A percentile compares a stretch with the other conserved stretches of the same genome.
Conservation (phyloP, 495 filamentous ascomycete species). For the Lasiosphaeria miniovina region DNA sequence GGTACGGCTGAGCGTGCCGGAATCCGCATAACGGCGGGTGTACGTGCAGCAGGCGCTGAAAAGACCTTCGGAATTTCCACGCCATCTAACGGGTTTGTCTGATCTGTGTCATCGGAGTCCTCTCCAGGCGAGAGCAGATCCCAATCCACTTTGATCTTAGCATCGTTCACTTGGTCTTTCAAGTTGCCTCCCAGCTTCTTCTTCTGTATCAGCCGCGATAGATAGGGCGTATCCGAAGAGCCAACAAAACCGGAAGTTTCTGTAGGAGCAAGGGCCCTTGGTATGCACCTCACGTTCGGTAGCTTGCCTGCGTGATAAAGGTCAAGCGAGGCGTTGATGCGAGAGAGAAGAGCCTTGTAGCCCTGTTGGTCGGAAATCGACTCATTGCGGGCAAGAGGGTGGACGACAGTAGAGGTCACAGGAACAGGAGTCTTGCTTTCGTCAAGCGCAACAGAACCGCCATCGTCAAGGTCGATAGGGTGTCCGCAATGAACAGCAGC, state of each 20-base stretch:
- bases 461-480: constrained; percentile 67
- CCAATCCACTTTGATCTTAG: constrained; percentile 53
- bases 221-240: constrained; percentile 69
- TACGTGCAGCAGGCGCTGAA: constrained; percentile 27
- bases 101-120: constrained; percentile 47
- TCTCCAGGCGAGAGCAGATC: constrained; percentile 49
- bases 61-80: constrained; percentile 20
- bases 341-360: constrained; percentile 46
- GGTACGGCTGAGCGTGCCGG: constrained; percentile 59
- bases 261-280: constrained; percentile 16
- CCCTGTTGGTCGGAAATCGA: constrained; percentile 52
- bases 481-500: constrained; percentile 87
- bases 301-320: constrained; percentile 46
- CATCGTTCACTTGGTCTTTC: constrained; percentile 55
- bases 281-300: constrained; percentile 41
- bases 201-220: constrained; percentile 67
- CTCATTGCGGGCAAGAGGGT: constrained; percentile 64
- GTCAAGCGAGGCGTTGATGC: constrained; percentile 45
- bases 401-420: constrained; percentile 55
- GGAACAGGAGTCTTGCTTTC: constrained; percentile 40
- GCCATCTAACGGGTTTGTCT: constrained; percentile 17
- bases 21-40: constrained; percentile 46
- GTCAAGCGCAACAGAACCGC: constrained; percentile 52
- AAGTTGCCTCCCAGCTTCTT: constrained; percentile 64
- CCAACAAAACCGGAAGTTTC: constrained; percentile 46